Evolutionary conservation across 306 rosid species (phyloP).

Genomic region (Malus fusca): DNA sequence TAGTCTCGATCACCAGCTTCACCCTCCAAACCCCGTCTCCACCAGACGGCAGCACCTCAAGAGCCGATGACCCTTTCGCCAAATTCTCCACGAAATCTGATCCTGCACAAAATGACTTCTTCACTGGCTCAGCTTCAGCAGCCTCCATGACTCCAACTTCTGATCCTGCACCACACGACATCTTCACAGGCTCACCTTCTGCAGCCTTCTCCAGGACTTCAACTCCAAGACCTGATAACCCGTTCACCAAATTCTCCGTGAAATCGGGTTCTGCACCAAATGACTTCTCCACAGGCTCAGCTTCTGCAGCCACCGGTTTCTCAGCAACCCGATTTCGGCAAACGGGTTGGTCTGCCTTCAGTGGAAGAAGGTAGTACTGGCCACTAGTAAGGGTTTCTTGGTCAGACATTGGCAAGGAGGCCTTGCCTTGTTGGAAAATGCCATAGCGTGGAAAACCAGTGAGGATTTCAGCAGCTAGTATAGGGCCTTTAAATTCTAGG

Average conservation of each 20-base stretch:
- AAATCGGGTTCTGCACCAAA: constrained; percentile 17
- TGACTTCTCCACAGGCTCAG: constrained; percentile 10
- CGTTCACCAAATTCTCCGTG: constrained; percentile 26
- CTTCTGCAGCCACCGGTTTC: not conserved
- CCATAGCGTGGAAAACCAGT: constrained; percentile 38
- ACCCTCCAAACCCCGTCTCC: constrained; percentile 29
- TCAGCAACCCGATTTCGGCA: not conserved
- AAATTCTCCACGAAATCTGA: constrained; percentile 35
- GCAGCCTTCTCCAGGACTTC: not conserved
- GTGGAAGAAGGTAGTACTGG: constrained; percentile 60
- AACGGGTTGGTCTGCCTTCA: not conserved
- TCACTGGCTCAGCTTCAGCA: constrained; percentile 9
- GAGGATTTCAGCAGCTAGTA: constrained; percentile 50
- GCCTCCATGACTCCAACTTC: not conserved
- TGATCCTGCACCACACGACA: not conserved
- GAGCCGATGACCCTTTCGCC: constrained; percentile 14
- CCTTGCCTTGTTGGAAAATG: constrained; percentile 43
- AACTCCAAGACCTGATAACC: constrained; percentile 9
- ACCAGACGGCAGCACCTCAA: constrained; percentile 15
- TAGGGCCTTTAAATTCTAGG: constrained; percentile 51
- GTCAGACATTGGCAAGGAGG: constrained; percentile 30
- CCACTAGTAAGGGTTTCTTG: constrained; percentile 39
- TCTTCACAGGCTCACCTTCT: not conserved
- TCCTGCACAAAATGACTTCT: constrained; percentile 7
- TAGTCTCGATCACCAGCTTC: constrained; percentile 23